Percentiles rank a stretch among this genome's conserved stretches.
Conservation (phyloP, 805 yeast species). For the Yamadazyma phyllophila region DNA sequence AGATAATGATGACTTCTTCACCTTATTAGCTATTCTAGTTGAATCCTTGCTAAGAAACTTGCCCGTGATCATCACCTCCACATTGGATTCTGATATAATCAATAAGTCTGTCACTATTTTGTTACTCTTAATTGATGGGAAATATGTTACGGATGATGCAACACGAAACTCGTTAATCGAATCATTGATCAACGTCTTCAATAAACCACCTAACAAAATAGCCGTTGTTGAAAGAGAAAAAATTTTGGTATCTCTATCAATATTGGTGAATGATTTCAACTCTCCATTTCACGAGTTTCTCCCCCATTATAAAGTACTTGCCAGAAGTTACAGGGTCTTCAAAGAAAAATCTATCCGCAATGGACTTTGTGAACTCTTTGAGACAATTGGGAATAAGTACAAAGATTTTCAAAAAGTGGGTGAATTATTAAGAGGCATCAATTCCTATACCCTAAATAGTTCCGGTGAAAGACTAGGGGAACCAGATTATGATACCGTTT, state of each 20-base stretch:
- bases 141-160: constrained; percentile 53
- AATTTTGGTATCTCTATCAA: constrained; percentile 55
- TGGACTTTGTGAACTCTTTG: constrained; percentile 58
- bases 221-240: constrained; percentile 52
- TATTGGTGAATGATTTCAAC: constrained; percentile 52
- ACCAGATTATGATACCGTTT: constrained; percentile 74
- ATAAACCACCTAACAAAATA: constrained; percentile 53
- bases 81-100: constrained; percentile 45
- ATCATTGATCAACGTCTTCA: constrained; percentile 60
- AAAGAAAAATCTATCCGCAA: constrained; percentile 61
- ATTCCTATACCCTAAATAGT: constrained; percentile 45
- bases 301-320: constrained; percentile 47
- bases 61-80: constrained; percentile 46
- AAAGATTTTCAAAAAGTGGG: constrained; percentile 45
- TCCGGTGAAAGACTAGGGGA: constrained; percentile 62
- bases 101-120: constrained; percentile 52
- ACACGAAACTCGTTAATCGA: constrained; percentile 52
- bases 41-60: constrained; percentile 51
- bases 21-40: constrained; percentile 57
- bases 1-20: constrained; percentile 43
- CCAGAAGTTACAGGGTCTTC: constrained; percentile 58
- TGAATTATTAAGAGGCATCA: constrained; percentile 58
- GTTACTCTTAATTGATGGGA: constrained; percentile 53
- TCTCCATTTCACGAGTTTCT: constrained; percentile 52
- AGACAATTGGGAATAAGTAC: constrained; percentile 54